phyloP scores from a whole-genome alignment of 768 basidiomycete species.

The Ramaria sp. region DNA sequence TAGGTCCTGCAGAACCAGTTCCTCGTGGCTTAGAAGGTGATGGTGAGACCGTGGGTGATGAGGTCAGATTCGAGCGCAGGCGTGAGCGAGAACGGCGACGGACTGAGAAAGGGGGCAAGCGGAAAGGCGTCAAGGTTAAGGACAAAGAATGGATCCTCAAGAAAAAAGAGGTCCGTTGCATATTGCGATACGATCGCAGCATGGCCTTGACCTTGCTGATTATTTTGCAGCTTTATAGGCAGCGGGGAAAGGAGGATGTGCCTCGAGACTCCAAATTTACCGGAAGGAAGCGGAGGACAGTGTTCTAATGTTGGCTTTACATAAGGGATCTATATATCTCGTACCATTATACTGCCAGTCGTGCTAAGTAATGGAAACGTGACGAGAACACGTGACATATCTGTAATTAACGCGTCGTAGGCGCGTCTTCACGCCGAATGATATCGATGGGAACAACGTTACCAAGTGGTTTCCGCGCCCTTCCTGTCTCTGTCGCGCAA shows the following conservation, averaged over 20 bases:
- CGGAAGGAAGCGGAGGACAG: slow-evolving; percentile 73
- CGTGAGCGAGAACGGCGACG: slow-evolving; percentile 54
- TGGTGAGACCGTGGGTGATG: slow-evolving; percentile 37
- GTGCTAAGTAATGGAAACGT: too few species aligned
- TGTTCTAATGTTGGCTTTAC: slow-evolving; percentile 45
- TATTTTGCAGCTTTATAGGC: slow-evolving; percentile 56
- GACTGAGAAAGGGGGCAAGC: slow-evolving; percentile 47
- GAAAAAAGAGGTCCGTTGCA: slow-evolving; percentile 76
- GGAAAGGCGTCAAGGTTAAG: slow-evolving; percentile 47
- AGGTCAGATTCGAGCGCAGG: slow-evolving; percentile 66
- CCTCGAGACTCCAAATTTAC: slow-evolving; percentile 84
- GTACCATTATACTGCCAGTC: too few species aligned
- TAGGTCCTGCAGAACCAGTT: slow-evolving; percentile 29
- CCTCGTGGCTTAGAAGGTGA: slow-evolving; percentile 73
- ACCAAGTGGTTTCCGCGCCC: slow-evolving; percentile 39
- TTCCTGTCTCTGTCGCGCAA: slow-evolving; percentile 55
- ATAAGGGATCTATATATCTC: too few species aligned
- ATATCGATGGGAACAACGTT: slow-evolving; percentile 13
- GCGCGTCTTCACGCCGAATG: neutral
- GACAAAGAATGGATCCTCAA: slow-evolving; percentile 88
- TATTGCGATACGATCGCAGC: slow-evolving; percentile 4
- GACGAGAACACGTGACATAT: neutral
- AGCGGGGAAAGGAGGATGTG: slow-evolving; percentile 77
- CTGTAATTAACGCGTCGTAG: neutral
- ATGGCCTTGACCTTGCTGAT: slow-evolving; percentile 2